These are phyloP conservation scores for Croton setiger DNA, from an alignment of 441 rosid genomes.

Conservation along the genomic window DNA sequence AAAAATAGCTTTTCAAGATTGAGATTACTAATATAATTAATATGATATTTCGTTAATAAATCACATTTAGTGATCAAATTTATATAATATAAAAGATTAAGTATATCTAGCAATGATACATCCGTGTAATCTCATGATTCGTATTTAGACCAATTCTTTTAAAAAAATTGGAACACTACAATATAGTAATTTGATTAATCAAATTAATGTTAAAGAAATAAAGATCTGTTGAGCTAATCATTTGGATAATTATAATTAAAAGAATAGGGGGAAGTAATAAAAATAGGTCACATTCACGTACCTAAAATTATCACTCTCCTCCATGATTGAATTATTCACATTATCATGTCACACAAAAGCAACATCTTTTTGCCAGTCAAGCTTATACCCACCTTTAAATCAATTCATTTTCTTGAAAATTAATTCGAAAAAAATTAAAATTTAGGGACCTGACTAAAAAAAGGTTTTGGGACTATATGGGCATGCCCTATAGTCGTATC, in stretches of 20 bases:
- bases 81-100: neutral
- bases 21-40: too few relatives aligned
- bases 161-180: too few relatives aligned
- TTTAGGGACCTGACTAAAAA: neutral
- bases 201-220: neutral
- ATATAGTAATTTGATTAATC: neutral
- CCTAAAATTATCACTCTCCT: slow-evolving; percentile 26
- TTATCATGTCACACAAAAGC: slow-evolving; percentile 16
- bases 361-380: slow-evolving; percentile 13
- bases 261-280: slow-evolving; percentile 13
- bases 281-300: slow-evolving; percentile 31
- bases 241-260: slow-evolving; percentile 12
- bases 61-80: too few relatives aligned
- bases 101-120: neutral
- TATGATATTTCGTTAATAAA: too few relatives aligned
- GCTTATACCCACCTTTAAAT: slow-evolving; percentile 17
- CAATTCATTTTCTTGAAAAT: neutral
- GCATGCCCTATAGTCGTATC: too few relatives aligned
- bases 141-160: too few relatives aligned
- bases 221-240: slow-evolving; percentile 8
- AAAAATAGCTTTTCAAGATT: too few relatives aligned
- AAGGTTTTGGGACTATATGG: too few relatives aligned
- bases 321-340: slow-evolving; percentile 27
- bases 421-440: neutral
- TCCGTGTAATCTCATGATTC: neutral